A percentile compares a stretch with the other conserved stretches of the same genome.
Conservation (phyloP, 768 basidiomycete species). For the Pleurotus platypus region DNA sequence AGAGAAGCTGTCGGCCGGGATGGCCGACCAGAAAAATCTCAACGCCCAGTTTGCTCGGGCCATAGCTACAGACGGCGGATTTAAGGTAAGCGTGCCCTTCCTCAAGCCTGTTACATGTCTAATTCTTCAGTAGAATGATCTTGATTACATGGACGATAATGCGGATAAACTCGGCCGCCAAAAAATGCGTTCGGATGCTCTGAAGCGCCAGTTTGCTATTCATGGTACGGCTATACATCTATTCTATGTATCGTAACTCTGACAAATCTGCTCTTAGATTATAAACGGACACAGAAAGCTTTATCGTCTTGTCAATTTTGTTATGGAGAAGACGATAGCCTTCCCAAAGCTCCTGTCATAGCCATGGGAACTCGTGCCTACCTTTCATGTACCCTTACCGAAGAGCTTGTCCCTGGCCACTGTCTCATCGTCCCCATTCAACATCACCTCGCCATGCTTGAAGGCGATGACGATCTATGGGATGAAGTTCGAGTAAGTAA, state of each 20-base stretch:
- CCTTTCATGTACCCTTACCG: slow-evolving; percentile 82
- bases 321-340: slow-evolving; percentile 88
- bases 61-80: slow-evolving; percentile 86
- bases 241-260: background rate
- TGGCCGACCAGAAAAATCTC: slow-evolving; percentile 86
- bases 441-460: slow-evolving; percentile 86
- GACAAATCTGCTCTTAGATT: slow-evolving; percentile 55
- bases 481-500: slow-evolving; percentile 86
- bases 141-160: slow-evolving; percentile 97
- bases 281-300: slow-evolving; percentile 90
- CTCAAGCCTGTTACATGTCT: background rate
- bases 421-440: slow-evolving; percentile 95
- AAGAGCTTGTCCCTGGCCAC: slow-evolving; percentile 90
- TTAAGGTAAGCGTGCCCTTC: slow-evolving; percentile 48
- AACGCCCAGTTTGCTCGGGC: slow-evolving; percentile 87
- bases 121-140: slow-evolving; percentile 52
- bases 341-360: slow-evolving; percentile 82
- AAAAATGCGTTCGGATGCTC: slow-evolving; percentile 94
- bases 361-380: slow-evolving; percentile 91
- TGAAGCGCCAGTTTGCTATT: slow-evolving; percentile 96
- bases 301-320: slow-evolving; percentile 85
- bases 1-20: slow-evolving; percentile 86
- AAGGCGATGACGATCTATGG: slow-evolving; percentile 97
- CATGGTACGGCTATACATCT: slow-evolving; percentile 52
- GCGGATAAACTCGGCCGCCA: slow-evolving; percentile 88